Evolutionary conservation across 306 rosid species (phyloP), one percentile per base, ranked within the genome.

Genomic region (Cyamopsis tetragonoloba): DNA sequence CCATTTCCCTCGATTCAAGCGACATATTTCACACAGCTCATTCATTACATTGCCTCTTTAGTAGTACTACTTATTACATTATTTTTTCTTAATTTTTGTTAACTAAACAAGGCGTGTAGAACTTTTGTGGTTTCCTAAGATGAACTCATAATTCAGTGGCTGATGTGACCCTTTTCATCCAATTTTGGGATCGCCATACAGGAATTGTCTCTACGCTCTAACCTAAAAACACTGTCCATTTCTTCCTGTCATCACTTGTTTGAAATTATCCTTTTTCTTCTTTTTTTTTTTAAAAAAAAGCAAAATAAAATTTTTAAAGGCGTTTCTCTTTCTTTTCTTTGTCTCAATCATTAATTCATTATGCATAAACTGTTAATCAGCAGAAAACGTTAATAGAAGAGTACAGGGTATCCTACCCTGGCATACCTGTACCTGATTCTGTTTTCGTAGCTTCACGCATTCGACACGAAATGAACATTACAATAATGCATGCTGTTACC

Each of bases 1-100:
- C 66, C 85, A 81, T 81, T 76, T 72, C 82, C 53, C 79, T 54
- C 41, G 53, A 42, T 18, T 72, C 77, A 81, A 77, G 74, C 73
- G 67, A 81, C 69, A 72, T 27, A 71, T 34, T 50, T 56, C 37
- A 41, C 51, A 65, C 75, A 49, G 26, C 70, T 64, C 78, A 44
- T 39, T n/a, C n/a, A 9, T 20, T 39, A 4, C 43, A 57, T 8
- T 57, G 27, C 35, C 54, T 37, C 38, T 64, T 72, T 24, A 34
- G n/a, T n/a, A n/a, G n/a, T n/a, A n/a, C n/a, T n/a, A n/a, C n/a
- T n/a, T n/a, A n/a, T n/a, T n/a, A n/a, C n/a, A n/a, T n/a, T n/a
- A n/a, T n/a, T n/a, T 28, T 47, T 43, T 48, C 50, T 27, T 31
- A 41, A 30, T 43, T 60, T 71, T 46, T 8, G 47, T 19, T 43